phyloP scores from a whole-genome alignment of 495 filamentous ascomycete species.

The Talaromyces stipitatus region DNA sequence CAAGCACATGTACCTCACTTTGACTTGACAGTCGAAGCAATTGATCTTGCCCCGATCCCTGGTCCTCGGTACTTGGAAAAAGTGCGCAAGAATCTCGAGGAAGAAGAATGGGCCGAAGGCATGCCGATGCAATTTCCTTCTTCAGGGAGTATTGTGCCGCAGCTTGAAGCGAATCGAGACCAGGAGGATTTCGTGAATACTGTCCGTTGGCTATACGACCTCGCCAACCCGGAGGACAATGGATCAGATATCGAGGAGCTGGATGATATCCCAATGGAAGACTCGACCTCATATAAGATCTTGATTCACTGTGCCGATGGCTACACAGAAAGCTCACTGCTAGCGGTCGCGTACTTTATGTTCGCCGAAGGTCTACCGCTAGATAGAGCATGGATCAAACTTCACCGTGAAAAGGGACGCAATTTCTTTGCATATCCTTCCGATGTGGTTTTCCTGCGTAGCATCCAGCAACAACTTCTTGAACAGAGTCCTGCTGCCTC shows the following conservation, averaged over 20 bases:
- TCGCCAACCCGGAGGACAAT: constrained; percentile 51
- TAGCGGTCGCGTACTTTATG: constrained; percentile 85
- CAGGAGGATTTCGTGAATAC: constrained; percentile 76
- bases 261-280: constrained; percentile 48
- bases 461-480: constrained; percentile 66
- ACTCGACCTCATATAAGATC: constrained; percentile 48
- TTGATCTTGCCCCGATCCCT: constrained; percentile 66
- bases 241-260: constrained; percentile 43
- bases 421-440: constrained; percentile 96
- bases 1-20: constrained; percentile 46
- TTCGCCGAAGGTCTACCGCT: constrained; percentile 75
- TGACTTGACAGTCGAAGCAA: constrained; percentile 80
- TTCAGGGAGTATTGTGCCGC: constrained; percentile 79
- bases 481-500: constrained; percentile 38
- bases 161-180: constrained; percentile 70
- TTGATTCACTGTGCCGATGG: constrained; percentile 92
- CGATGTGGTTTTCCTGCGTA: constrained; percentile 71
- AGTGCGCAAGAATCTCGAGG: constrained; percentile 49
- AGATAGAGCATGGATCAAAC: constrained; percentile 74
- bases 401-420: constrained; percentile 72
- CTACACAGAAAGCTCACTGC: constrained; percentile 86
- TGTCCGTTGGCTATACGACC: constrained; percentile 80
- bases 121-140: constrained; percentile 80
- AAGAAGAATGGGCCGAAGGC: constrained; percentile 35
- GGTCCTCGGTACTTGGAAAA: constrained; percentile 46